Evolutionary conservation across 2,329 filamentous ascomycete species (phyloP).

Genomic region (Clarireedia sp.): DNA sequence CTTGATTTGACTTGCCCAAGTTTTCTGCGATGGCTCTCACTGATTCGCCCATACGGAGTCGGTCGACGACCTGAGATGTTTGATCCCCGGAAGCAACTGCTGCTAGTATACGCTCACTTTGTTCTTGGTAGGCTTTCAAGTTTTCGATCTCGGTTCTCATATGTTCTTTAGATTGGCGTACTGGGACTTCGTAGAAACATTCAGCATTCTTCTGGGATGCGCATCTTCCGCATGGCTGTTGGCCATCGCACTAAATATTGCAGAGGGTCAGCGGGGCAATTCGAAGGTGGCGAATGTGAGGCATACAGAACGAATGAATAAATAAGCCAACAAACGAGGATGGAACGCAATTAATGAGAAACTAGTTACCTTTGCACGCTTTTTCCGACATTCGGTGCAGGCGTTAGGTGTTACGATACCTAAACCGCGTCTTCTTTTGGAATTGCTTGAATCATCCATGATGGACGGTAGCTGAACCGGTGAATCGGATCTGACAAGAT

Average conservation of each 20-base stretch:
- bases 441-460: constrained; percentile 16
- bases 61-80: constrained; percentile 41
- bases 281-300: no score
- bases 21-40: constrained; percentile 50
- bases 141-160: constrained; percentile 52
- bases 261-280: neutral
- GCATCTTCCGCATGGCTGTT: constrained; percentile 43
- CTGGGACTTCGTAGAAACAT: constrained; percentile 54
- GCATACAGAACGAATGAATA: neutral
- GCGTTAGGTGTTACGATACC: constrained; percentile 28
- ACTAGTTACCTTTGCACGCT: constrained; percentile 24
- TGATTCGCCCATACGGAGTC: constrained; percentile 45
- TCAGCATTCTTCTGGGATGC: constrained; percentile 43
- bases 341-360: no score
- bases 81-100: constrained; percentile 36
- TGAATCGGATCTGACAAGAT: neutral
- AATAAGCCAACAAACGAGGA: no score
- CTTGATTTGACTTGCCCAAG: constrained; percentile 35
- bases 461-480: neutral
- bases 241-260: constrained; percentile 47
- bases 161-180: constrained; percentile 56
- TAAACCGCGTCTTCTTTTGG: constrained; percentile 24
- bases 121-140: constrained; percentile 45
- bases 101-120: constrained; percentile 46
- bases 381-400: constrained; percentile 29